Evolutionary conservation across 1,284 basidiomycete genomes (phyloP), one percentile per base, ranked within the genome.

Genomic region (Naganishia liquefaciens): DNA sequence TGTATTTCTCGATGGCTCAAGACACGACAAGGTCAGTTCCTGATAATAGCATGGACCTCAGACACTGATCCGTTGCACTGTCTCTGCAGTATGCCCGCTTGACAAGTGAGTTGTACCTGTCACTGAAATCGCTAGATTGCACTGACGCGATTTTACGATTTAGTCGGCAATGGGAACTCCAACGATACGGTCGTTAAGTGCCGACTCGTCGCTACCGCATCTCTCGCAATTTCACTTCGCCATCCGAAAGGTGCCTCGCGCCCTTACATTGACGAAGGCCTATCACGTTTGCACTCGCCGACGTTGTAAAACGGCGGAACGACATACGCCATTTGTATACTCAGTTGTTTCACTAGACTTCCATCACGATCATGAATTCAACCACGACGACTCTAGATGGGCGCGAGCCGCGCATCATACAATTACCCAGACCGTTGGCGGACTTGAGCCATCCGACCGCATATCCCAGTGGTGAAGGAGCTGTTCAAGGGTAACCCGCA

Each of bases 1-100:
- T 99, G 95, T 80, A 99, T 99, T 77, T 96, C 94, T 23, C 88
- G 96, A 60, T 99, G 96, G 96, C 85, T 99, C 71, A 99, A 99
- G 84, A 98, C 96, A 21, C 86, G 96, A 71, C 96, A 98, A 68
- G 78, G 78, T 80, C 66, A 68, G 78, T 68, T 5, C 17, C n/a
- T 40, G 23, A 25, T 23, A 4, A 0, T 25, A 33, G 9, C 33
- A 7, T 5, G 40, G 33, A 6, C 21, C 3, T 51, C 19, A 33
- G 44, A 47, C 49, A 66, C 71, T 72, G 62, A 72, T 47, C 25
- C 21, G 25, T 2, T n/a, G 15, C 33, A n/a, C 7, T 39, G 13
- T 28, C 15, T 30, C 23, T 52, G 21, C 68, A 80, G 96, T 99
- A 51, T 99, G 96, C 78, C 96, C 95, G 3, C 82, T 99, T 65